phyloP scores from a whole-genome alignment of 2,329 filamentous ascomycete species.

The Colletotrichum phormii region DNA sequence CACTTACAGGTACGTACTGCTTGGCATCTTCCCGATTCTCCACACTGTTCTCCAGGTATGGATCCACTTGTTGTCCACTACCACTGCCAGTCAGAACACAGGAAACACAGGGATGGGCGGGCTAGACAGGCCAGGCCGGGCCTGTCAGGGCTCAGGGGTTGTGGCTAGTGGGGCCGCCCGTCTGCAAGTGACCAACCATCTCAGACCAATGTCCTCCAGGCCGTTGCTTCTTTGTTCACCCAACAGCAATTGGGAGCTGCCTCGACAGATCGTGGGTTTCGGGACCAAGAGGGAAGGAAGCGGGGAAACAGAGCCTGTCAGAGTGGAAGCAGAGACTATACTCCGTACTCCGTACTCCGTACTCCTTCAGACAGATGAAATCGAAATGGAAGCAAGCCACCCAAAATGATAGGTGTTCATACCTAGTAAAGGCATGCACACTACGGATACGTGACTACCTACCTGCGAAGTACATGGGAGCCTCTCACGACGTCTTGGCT shows the following conservation, averaged over 20 bases:
- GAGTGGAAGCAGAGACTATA: too few relatives aligned
- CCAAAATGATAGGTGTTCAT: not conserved
- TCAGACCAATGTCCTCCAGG: not conserved
- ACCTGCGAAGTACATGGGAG: not conserved
- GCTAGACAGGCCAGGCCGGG: constrained; percentile 17
- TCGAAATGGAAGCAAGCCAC: constrained; percentile 1
- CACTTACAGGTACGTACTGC: constrained; percentile 13
- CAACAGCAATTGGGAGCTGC: constrained; percentile 17
- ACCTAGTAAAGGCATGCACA: not conserved
- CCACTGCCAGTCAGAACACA: constrained; percentile 21
- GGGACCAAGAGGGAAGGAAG: constrained; percentile 12
- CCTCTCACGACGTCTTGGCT: not conserved
- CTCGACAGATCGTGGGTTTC: constrained; percentile 11
- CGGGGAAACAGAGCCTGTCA: not conserved
- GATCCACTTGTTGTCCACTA: constrained; percentile 10
- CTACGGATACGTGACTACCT: not conserved
- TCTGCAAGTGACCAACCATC: constrained; percentile 14
- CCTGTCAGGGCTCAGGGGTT: constrained; percentile 24
- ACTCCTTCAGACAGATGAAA: constrained; percentile 6
- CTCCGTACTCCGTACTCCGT: too few relatives aligned
- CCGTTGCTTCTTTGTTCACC: not conserved
- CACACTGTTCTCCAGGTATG: constrained; percentile 34
- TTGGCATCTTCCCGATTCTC: constrained; percentile 18
- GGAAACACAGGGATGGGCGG: not conserved
- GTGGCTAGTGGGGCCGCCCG: constrained; percentile 6